Evolutionary conservation across 2,329 filamentous ascomycete genomes (phyloP).

Genomic region (Xylariaceae sp.): DNA sequence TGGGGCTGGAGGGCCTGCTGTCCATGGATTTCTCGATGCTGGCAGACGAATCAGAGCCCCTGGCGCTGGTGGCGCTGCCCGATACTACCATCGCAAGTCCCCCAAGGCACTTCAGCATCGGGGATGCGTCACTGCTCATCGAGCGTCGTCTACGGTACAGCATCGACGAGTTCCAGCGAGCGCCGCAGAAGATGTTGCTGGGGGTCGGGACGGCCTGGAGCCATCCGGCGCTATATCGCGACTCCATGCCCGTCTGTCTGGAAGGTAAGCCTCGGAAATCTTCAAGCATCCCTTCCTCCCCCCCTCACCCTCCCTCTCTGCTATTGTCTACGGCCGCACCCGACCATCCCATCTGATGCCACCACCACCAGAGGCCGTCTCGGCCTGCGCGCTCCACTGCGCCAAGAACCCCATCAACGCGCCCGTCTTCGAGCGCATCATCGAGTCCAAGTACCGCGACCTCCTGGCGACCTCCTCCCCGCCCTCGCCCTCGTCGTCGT

Average conservation of each 20-base stretch:
- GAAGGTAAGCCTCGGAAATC: too few species aligned
- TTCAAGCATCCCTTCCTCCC: too few species aligned
- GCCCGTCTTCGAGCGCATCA: conserved; percentile 9
- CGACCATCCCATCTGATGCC: too few species aligned
- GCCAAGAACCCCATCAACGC: conserved; percentile 9
- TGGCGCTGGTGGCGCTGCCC: conserved; percentile 3
- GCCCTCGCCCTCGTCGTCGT: conserved; percentile 1
- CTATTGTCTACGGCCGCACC: too few species aligned
- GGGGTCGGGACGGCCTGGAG: conserved; percentile 10
- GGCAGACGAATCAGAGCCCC: conserved; percentile 4
- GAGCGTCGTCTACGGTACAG: conserved; percentile 8
- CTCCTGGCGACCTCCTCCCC: conserved; percentile 2
- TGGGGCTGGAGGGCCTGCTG: too few species aligned
- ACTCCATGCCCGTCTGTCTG: conserved; percentile 10
- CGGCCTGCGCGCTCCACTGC: conserved; percentile 8
- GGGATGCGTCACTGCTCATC: conserved; percentile 5
- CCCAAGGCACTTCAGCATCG: conserved; percentile 5
- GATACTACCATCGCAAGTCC: background rate
- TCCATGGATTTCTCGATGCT: conserved; percentile 8
- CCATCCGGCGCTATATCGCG: conserved; percentile 9
- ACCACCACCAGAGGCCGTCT: conserved; percentile 8
- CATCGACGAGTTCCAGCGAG: conserved; percentile 6
- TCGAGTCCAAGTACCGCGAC: conserved; percentile 7
- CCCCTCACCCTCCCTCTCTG: too few species aligned
- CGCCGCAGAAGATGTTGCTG: conserved; percentile 8